A percentile compares a stretch with the other conserved stretches of the same genome.
phyloP scores from a whole-genome alignment of 768 basidiomycete genomes.

The Gloeopeniophorella convolvens region DNA sequence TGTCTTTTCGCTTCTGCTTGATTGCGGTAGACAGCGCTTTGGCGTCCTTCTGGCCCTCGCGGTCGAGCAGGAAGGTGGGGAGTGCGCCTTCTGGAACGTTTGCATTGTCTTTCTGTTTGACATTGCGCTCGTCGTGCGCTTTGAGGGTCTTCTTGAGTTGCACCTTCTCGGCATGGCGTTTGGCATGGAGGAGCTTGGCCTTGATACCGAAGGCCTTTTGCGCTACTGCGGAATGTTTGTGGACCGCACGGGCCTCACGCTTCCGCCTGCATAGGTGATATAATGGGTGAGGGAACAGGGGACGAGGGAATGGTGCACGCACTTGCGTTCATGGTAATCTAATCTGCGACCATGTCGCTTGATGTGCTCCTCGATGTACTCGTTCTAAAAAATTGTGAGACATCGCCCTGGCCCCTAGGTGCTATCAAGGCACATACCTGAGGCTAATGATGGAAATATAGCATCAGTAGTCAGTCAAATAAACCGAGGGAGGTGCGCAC shows the following conservation, averaged over 20 bases:
- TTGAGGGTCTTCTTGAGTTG: conserved; percentile 99
- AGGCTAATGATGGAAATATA: conserved; percentile 38
- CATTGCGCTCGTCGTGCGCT: conserved; percentile 97
- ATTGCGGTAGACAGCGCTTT: conserved; percentile 93
- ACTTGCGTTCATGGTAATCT: conserved; percentile 96
- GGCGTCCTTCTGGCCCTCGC: conserved; percentile 97
- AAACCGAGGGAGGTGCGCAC: not conserved
- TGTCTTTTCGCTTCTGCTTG: conserved; percentile 98
- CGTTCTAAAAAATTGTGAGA: conserved; percentile 89
- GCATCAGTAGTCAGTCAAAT: conserved; percentile 7
- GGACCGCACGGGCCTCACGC: conserved; percentile 69
- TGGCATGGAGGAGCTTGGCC: conserved; percentile 96
- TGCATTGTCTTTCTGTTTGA: conserved; percentile 87
- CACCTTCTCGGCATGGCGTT: conserved; percentile 95
- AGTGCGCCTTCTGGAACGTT: conserved; percentile 85
- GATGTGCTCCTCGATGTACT: conserved; percentile 98
- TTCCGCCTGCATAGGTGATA: conserved; percentile 67
- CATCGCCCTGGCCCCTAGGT: too few species aligned
- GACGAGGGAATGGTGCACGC: conserved; percentile 27
- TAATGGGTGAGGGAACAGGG: conserved; percentile 7
- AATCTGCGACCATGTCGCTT: conserved; percentile 93
- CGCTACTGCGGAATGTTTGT: conserved; percentile 72
- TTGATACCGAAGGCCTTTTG: conserved; percentile 96
- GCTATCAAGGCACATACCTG: conserved; percentile 41
- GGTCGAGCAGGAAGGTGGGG: conserved; percentile 92